Percentiles rank a stretch among this genome's conserved stretches.
Conservation (phyloP, 257 asterid genomes). For the Plantago elongata region DNA sequence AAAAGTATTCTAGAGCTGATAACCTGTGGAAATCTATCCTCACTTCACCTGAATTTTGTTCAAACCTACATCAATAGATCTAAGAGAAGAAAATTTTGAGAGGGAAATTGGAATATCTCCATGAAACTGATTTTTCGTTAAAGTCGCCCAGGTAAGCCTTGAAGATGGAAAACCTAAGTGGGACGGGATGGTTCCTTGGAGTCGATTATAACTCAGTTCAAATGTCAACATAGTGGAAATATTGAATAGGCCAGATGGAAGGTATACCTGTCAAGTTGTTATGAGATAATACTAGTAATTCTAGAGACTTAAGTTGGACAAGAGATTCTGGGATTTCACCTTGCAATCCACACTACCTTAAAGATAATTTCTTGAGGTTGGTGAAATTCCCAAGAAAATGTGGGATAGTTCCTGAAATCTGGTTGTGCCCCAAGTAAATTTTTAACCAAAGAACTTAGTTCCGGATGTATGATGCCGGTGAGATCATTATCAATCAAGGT, state of each 20-base stretch:
- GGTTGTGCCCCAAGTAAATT: constrained; percentile 26
- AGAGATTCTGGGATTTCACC: constrained; percentile 35
- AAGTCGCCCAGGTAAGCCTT: too few relatives aligned
- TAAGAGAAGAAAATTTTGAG: too few relatives aligned
- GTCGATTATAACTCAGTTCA: constrained; percentile 10
- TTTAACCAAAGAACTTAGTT: constrained; percentile 24
- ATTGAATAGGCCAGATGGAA: constrained; percentile 30
- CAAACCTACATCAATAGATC: too few relatives aligned
- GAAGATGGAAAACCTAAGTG: constrained; percentile 21
- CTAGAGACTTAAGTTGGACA: constrained; percentile 23
- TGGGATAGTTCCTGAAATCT: constrained; percentile 30
- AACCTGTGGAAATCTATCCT: constrained; percentile 18
- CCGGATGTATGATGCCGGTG: constrained; percentile 22
- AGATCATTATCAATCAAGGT: constrained; percentile 25
- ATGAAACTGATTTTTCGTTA: too few relatives aligned
- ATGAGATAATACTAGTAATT: constrained; percentile 7
- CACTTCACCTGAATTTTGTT: too few relatives aligned
- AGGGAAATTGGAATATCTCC: too few relatives aligned
- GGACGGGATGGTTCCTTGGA: constrained; percentile 28
- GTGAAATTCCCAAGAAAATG: constrained; percentile 33
- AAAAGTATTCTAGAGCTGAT: constrained; percentile 11
- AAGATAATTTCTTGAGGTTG: constrained; percentile 8
- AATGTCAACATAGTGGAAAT: constrained; percentile 14
- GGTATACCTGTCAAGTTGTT: constrained; percentile 28
- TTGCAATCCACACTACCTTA: constrained; percentile 21